Evolutionary conservation across 202 grass and related monocot genomes (phyloP), one percentile per base, ranked within the genome.

Genomic region (Schoenoplectus triqueter): DNA sequence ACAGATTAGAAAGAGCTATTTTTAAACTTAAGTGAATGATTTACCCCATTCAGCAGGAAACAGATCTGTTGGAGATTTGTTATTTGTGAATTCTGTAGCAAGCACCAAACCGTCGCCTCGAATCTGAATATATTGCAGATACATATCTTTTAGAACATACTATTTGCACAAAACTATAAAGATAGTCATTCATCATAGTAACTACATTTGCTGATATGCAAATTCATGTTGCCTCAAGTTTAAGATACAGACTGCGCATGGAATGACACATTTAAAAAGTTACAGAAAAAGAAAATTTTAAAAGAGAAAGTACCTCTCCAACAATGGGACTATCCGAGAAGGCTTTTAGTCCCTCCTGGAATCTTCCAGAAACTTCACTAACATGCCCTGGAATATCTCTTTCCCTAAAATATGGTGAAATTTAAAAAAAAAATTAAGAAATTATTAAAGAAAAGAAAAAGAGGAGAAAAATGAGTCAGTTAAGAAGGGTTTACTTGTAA

Each of bases 11-110:
- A 55, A 70, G 9, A 83, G 57, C 47, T 42, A 59, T 45, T 46
- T 73, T 39, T 68, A 64, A 51, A 86, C 40, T 22, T 39, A 64
- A 77, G 61, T 50, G 80, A 78, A 13, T 42, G 18, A 81, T 75
- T 86, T 80, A 98, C 95, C 93, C 95, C 95, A 98, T 89, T 95
- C 90, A 80, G 89, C 45, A 84, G 95, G 95, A 90, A 98, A 98
- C 63, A 82, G 79, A 31, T 84, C 86, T 10, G 87, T 89, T 1
- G 93, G 91, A 63, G 95, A 98, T 82, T 95, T 98, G 72, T 97
- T 97, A 17, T 95, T 31, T 2, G 87, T 83, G 10, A 98, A 98
- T 83, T 98, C 95, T 15, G 95, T 98, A 66, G 87, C 91, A 20
- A 98, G 70, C 81, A 98, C 90, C 78, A 98, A 83, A 40, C 95